Evolutionary conservation across 805 yeast species (phyloP).

Genomic region (Saccharomycopsis sp.): DNA sequence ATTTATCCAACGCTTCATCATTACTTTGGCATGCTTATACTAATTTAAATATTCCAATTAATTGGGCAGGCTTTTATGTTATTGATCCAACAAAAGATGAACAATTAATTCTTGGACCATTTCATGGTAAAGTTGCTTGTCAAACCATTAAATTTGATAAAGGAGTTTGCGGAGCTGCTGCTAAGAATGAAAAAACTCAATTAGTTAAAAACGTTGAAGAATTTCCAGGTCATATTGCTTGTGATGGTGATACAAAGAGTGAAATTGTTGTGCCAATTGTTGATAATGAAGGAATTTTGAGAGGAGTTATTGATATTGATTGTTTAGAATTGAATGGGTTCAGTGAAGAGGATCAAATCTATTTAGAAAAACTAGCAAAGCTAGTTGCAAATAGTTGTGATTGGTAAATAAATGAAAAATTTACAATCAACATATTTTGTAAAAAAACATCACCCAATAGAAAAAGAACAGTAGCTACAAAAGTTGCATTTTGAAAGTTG

Average conservation of each 20-base stretch:
- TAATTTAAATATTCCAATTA: conserved; percentile 45
- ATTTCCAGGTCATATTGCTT: conserved; percentile 91
- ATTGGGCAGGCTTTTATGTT: conserved; percentile 93
- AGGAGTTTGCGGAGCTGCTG: conserved; percentile 93
- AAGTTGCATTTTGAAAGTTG: too few species aligned
- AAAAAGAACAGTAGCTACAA: too few species aligned
- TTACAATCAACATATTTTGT: background rate
- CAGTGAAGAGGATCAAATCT: conserved; percentile 45
- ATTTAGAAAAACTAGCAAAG: conserved; percentile 49
- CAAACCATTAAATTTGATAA: conserved; percentile 66
- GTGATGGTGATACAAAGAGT: conserved; percentile 90
- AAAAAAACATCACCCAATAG: background rate
- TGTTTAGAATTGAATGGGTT: conserved; percentile 60
- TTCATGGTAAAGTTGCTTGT: conserved; percentile 95
- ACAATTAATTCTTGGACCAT: conserved; percentile 75
- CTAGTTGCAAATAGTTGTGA: conserved; percentile 43
- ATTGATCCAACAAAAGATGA: conserved; percentile 25
- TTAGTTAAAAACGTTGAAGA: conserved; percentile 66
- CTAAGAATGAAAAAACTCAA: conserved; percentile 46
- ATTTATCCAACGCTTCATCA: conserved; percentile 78
- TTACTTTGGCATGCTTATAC: conserved; percentile 82
- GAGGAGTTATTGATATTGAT: conserved; percentile 85
- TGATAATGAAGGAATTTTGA: conserved; percentile 29
- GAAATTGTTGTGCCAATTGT: conserved; percentile 87
- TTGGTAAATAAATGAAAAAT: conserved; percentile 26